These are phyloP conservation scores for Entonaema liquescens DNA, from an alignment of 495 filamentous ascomycete genomes.

Conservation along the genomic window DNA sequence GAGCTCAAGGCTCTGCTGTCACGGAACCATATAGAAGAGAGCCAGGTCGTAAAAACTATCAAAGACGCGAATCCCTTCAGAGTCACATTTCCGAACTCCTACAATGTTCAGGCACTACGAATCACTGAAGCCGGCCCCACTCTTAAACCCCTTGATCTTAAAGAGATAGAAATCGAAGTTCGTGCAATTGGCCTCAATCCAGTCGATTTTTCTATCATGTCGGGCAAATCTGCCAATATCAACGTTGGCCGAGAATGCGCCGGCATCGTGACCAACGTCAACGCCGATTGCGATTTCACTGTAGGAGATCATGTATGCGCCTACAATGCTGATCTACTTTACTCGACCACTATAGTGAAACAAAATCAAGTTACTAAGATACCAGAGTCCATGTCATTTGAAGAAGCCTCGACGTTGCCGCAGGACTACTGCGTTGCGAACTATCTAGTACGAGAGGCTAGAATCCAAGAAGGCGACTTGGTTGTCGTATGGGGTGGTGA, in stretches of 20 bases:
- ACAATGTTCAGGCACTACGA: not conserved
- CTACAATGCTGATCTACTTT: not conserved
- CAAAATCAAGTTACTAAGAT: not conserved
- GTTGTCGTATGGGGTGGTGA: not conserved
- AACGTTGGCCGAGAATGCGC: not conserved
- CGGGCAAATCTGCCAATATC: not conserved
- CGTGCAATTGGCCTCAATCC: not conserved
- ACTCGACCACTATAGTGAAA: not conserved
- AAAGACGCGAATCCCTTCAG: not conserved
- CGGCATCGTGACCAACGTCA: not conserved
- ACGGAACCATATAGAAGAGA: not conserved
- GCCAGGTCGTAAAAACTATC: not conserved
- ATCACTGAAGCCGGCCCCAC: not conserved
- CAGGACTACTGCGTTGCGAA: not conserved
- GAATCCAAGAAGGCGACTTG: not conserved
- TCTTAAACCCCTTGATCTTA: not conserved
- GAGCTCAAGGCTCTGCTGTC: not conserved
- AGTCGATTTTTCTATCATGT: not conserved
- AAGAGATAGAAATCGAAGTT: not conserved
- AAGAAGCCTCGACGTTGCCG: not conserved
- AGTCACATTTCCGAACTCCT: not conserved
- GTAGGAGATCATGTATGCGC: not conserved
- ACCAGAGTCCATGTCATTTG: not conserved
- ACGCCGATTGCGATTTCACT: not conserved
- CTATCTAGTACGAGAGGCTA: not conserved